Base-by-base conservation (phyloP, 2,329 filamentous ascomycete genomes). In the Colletotrichum simmondsii region DNA sequence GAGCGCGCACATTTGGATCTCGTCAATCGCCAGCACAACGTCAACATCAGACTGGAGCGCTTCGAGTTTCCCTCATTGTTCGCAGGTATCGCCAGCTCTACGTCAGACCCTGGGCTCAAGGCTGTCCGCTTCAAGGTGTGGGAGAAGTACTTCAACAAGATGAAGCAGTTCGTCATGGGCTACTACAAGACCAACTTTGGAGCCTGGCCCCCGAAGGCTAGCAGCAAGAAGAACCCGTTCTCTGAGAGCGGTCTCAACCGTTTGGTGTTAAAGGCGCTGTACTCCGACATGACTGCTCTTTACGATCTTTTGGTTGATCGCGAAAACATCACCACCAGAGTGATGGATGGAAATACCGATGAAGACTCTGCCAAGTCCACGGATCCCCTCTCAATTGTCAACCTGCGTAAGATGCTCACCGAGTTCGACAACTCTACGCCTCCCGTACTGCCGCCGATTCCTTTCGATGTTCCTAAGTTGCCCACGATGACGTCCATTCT, bases 11-110 rank as follows among this genome's bases (percentile, higher is more conserved):
- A 93, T 62, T 88, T 97, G 76, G 95, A 98, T 77, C 87, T 98
- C 3, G 87, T 93, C 42, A 92, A 90, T 73, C 91, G 95, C 24
- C 89, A 94, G 72, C 88, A 91, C 74, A 92, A 88, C 65, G 90
- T 95, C 75, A 92, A 94, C 75, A 84, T 86, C 37, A 92, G 94
- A 56, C 85, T 98, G n/a, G 91, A 94, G 71, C 91, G 95, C 74
- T 98, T 98, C 77, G 94, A 98, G 37, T 98, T 98, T 77, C 95
- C 95, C 0, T 93, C 94, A 0, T 85, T 98, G 5, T 98, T 98
- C 79, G 91, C 95, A 0, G 97, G 97, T 42, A 91, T 95, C 75
- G 96, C 94, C 78, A 95, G 92, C 81, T 97, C 95, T 4, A 95
- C 92, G 12, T 94, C 93, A 1, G 89, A 91, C 26, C 87, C 88